These are phyloP conservation scores for Candida alai DNA, from an alignment of 805 yeast genomes.

Conservation along the genomic window DNA sequence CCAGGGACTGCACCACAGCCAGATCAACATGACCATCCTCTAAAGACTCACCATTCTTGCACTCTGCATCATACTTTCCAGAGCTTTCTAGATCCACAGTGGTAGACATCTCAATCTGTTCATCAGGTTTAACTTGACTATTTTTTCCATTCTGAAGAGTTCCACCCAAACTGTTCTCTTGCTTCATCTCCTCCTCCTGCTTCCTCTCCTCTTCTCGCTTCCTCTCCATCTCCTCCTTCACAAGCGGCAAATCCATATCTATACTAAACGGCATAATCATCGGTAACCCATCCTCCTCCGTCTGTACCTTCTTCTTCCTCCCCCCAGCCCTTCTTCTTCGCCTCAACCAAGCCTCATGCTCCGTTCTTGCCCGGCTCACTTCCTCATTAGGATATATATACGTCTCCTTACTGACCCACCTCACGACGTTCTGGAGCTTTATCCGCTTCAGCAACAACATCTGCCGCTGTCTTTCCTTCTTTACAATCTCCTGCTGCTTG, in stretches of 20 bases:
- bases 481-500: conserved; percentile 78
- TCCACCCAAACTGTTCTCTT: too few species aligned
- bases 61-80: too few species aligned
- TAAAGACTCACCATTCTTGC: too few species aligned
- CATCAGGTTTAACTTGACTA: too few species aligned
- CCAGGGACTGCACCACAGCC: too few species aligned
- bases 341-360: conserved; percentile 25
- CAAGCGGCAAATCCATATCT: conserved; percentile 23
- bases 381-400: conserved; percentile 64
- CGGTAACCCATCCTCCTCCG: conserved; percentile 23
- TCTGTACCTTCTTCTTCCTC: conserved; percentile 34
- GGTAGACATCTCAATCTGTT: too few species aligned
- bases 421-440: conserved; percentile 56
- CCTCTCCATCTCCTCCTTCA: conserved; percentile 23
- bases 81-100: too few species aligned
- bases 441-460: conserved; percentile 62
- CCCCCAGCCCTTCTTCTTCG: conserved; percentile 43
- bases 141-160: too few species aligned
- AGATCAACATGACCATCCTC: too few species aligned
- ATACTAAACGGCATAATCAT: conserved; percentile 30
- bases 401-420: conserved; percentile 46
- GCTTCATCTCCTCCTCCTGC: conserved; percentile 11
- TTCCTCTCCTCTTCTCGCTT: conserved; percentile 20
- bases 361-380: conserved; percentile 43
- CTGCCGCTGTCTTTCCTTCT: conserved; percentile 74